A percentile compares a stretch with the other conserved stretches of the same genome.
These are phyloP conservation scores for Scutellaria barbata DNA, from an alignment of 257 asterid genomes.

Conservation along the genomic window DNA sequence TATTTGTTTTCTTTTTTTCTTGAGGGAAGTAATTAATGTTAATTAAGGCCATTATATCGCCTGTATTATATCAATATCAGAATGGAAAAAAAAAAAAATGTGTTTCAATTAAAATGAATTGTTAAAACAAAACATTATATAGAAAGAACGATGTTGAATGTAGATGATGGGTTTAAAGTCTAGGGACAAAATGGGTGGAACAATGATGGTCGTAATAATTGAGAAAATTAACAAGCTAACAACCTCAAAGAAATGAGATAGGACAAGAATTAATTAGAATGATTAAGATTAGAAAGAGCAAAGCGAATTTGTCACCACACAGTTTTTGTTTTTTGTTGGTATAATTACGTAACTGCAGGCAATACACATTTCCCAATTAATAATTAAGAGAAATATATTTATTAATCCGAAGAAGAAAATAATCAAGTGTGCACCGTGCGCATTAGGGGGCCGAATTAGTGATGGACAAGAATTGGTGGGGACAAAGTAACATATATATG, in stretches of 20 bases:
- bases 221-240: constrained; percentile 43
- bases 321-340: constrained; percentile 23
- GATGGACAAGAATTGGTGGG: constrained; percentile 46
- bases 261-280: constrained; percentile 51
- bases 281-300: constrained; percentile 40
- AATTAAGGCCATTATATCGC: too few species aligned
- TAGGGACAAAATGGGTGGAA: constrained; percentile 41
- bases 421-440: constrained; percentile 50
- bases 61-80: too few species aligned
- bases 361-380: not conserved
- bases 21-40: too few species aligned
- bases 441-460: constrained; percentile 41
- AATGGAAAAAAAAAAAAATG: not conserved
- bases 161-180: constrained; percentile 22
- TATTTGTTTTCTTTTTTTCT: too few species aligned
- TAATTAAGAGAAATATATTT: constrained; percentile 25
- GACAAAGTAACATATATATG: constrained; percentile 24
- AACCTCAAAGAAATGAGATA: constrained; percentile 39
- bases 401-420: not conserved
- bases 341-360: constrained; percentile 16
- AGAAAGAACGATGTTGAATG: not conserved
- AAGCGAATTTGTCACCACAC: constrained; percentile 37
- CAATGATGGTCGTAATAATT: constrained; percentile 46
- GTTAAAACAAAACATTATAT: too few species aligned
- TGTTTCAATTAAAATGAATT: too few species aligned